These are phyloP conservation scores for Lotus japonicus DNA, from an alignment of 306 rosid genomes.

Conservation along the genomic window DNA sequence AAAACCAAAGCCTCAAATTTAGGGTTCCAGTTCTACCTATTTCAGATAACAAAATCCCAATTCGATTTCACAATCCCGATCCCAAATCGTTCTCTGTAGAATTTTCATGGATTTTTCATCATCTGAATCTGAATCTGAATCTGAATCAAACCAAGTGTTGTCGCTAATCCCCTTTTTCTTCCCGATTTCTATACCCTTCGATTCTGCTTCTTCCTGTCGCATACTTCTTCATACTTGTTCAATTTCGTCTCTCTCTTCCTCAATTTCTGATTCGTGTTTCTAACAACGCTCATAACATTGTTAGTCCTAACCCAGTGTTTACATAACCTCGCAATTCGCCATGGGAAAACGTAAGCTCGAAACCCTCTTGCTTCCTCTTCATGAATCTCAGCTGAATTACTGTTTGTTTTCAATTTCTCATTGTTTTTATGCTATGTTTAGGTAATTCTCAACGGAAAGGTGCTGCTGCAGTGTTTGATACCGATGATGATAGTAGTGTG, in stretches of 20 bases:
- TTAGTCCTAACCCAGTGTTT: too few relatives aligned
- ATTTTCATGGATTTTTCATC: constrained; percentile 60
- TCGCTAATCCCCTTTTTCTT: not conserved
- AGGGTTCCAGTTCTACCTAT: constrained; percentile 15
- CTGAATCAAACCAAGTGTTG: constrained; percentile 23
- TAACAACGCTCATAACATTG: constrained; percentile 20
- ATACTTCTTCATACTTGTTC: not conserved
- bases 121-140: constrained; percentile 20
- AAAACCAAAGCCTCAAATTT: not conserved
- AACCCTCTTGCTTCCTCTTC: too few relatives aligned
- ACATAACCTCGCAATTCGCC: too few relatives aligned
- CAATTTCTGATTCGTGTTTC: constrained; percentile 39
- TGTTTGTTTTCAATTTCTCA: not conserved
- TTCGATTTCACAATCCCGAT: not conserved
- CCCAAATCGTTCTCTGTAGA: not conserved
- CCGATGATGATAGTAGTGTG: constrained; percentile 83
- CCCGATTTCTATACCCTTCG: constrained; percentile 28
- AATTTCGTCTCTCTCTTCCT: constrained; percentile 18
- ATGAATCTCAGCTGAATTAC: not conserved
- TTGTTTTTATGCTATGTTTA: constrained; percentile 1
- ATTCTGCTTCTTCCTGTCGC: constrained; percentile 34
- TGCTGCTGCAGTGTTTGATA: constrained; percentile 56
- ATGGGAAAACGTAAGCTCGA: constrained; percentile 97
- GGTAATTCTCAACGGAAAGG: constrained; percentile 81
- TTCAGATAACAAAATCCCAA: not conserved